Evolutionary conservation across 148 eudicot genomes (phyloP).

Genomic region (Beta vulgaris): DNA sequence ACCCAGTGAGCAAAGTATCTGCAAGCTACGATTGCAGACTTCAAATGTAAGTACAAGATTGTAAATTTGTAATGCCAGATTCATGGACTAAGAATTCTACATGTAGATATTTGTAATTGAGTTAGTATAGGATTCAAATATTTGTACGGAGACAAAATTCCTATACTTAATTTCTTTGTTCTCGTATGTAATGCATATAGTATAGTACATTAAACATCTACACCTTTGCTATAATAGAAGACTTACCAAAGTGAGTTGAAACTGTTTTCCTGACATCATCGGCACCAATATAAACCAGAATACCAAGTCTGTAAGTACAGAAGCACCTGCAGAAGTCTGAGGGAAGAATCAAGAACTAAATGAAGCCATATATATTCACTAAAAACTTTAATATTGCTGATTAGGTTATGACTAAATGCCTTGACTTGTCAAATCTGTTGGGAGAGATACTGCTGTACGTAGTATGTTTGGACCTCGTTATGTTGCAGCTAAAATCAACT

Average conservation of each 20-base stretch:
- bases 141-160: background rate
- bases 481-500: too few relatives aligned
- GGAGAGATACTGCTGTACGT: too few relatives aligned
- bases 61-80: background rate
- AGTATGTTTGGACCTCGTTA: too few relatives aligned
- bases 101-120: background rate
- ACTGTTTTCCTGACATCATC: constrained; percentile 49
- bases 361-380: too few relatives aligned
- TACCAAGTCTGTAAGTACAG: constrained; percentile 68
- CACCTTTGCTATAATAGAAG: background rate
- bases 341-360: constrained; percentile 8
- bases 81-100: too few relatives aligned
- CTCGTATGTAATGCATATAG: too few relatives aligned
- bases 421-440: background rate
- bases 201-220: background rate
- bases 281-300: constrained; percentile 83
- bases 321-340: constrained; percentile 85
- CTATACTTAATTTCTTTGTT: background rate
- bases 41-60: background rate
- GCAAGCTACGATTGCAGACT: too few relatives aligned
- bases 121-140: background rate
- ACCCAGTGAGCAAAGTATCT: too few relatives aligned
- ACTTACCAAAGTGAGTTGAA: constrained; percentile 67
- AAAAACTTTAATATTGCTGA: too few relatives aligned
- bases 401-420: background rate